Conservation (phyloP, 208 protist genomes). For the Leishmania gerbilli region DNA sequence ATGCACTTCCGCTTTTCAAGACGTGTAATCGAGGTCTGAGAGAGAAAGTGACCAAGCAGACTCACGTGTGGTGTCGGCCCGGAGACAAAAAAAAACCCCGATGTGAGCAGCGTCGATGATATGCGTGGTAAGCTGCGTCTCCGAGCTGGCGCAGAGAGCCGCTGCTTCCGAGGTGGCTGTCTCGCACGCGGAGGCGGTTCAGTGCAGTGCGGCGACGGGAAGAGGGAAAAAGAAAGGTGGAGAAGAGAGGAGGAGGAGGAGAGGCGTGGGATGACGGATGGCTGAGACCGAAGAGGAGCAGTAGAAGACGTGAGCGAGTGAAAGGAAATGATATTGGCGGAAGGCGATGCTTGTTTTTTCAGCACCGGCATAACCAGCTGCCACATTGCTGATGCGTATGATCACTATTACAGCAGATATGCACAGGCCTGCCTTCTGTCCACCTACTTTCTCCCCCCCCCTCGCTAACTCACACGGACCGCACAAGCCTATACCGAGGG, state of each 20-base stretch:
- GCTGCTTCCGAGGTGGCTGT: not conserved
- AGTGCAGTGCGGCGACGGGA: not conserved
- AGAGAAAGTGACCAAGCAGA: not conserved
- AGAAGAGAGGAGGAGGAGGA: not conserved
- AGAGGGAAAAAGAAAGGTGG: not conserved
- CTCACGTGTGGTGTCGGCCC: not conserved
- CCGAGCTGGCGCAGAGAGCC: not conserved
- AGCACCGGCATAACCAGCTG: not conserved
- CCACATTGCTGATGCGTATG: not conserved
- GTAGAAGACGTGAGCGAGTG: conserved; percentile 6
- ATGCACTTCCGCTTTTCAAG: not conserved
- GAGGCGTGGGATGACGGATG: not conserved
- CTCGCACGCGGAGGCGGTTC: not conserved
- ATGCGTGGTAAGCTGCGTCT: not conserved
- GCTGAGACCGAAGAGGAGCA: not conserved
- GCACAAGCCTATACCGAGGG: not conserved
- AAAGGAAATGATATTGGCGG: not conserved
- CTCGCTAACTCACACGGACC: not conserved
- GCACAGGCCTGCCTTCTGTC: not conserved
- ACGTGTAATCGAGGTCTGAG: not conserved
- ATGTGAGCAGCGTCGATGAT: not conserved
- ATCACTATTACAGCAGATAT: not conserved
- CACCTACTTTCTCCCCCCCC: not conserved
- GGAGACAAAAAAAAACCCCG: not conserved
- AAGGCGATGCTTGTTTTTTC: not conserved